A percentile compares a stretch with the other conserved stretches of the same genome.
Conservation (phyloP, 2,329 filamentous ascomycete genomes). For the Leptographium radiaticola region DNA sequence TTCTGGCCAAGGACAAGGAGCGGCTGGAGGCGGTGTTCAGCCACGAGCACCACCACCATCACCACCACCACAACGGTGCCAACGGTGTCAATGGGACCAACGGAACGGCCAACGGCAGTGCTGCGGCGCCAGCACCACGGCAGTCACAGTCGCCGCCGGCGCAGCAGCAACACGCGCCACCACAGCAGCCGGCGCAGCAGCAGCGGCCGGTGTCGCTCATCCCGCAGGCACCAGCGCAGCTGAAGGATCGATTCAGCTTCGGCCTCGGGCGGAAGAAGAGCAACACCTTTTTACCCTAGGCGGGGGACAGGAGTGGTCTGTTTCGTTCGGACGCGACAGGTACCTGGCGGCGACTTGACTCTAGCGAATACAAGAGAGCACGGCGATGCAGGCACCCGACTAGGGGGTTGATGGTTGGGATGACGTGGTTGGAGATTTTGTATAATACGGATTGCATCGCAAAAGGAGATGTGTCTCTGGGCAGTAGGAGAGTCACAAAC, state of each 20-base stretch:
- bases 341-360: background rate
- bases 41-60: constrained; percentile 1
- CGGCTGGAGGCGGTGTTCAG: background rate
- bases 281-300: constrained; percentile 27
- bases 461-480: background rate
- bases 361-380: background rate
- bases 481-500: background rate
- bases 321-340: background rate
- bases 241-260: constrained; percentile 49
- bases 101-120: constrained; percentile 15
- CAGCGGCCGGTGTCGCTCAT: background rate
- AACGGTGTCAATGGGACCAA: too few species aligned
- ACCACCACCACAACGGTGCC: background rate
- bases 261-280: constrained; percentile 61
- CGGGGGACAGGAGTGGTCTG: background rate
- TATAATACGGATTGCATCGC: background rate
- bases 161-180: too few species aligned
- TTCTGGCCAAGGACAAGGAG: constrained; percentile 35
- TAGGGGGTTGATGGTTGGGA: background rate
- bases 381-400: background rate
- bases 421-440: background rate
- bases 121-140: background rate
- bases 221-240: background rate
- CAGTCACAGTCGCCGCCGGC: background rate
- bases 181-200: background rate